Percentiles rank a stretch among this genome's conserved stretches.
Evolutionary conservation across 495 filamentous ascomycete genomes (phyloP).

Genomic region (Neurospora sp.): DNA sequence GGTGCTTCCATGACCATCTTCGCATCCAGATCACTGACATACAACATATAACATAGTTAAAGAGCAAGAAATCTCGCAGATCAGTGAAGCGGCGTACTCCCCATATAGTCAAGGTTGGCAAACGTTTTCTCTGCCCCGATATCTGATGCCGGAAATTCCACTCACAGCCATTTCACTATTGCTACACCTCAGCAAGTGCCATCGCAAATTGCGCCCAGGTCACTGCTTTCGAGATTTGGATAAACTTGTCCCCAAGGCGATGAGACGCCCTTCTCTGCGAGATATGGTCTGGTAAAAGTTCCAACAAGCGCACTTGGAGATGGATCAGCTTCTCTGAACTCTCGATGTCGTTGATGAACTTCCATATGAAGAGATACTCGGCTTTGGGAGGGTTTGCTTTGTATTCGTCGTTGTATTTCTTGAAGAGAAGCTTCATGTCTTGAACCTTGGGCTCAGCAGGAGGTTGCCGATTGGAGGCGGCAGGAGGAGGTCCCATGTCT

Average conservation of each 20-base stretch:
- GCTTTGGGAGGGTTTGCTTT: conserved; percentile 9
- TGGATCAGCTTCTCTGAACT: conserved; percentile 8
- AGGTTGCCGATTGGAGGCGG: not conserved
- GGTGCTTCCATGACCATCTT: not conserved
- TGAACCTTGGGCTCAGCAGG: not conserved
- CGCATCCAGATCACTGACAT: not conserved
- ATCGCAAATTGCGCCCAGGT: conserved; percentile 15
- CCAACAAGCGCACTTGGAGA: conserved; percentile 13
- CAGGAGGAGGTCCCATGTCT: not conserved
- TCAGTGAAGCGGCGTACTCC: not conserved
- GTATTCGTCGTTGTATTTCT: conserved; percentile 10
- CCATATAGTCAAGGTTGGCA: not conserved
- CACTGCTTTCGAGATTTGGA: conserved; percentile 9
- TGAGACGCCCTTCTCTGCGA: not conserved
- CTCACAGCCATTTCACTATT: not conserved
- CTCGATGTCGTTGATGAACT: conserved; percentile 14
- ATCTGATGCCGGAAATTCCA: not conserved
- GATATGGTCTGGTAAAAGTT: conserved; percentile 7
- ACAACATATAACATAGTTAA: not conserved
- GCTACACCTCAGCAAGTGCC: not conserved
- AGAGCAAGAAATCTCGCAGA: not conserved
- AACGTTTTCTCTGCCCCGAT: not conserved
- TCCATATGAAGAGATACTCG: conserved; percentile 17
- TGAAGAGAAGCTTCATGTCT: conserved; percentile 9
- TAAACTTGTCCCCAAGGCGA: not conserved